A percentile compares a stretch with the other conserved stretches of the same genome.
phyloP scores from a whole-genome alignment of 352 stramenopile species.

The Globisporangium spiculum region DNA sequence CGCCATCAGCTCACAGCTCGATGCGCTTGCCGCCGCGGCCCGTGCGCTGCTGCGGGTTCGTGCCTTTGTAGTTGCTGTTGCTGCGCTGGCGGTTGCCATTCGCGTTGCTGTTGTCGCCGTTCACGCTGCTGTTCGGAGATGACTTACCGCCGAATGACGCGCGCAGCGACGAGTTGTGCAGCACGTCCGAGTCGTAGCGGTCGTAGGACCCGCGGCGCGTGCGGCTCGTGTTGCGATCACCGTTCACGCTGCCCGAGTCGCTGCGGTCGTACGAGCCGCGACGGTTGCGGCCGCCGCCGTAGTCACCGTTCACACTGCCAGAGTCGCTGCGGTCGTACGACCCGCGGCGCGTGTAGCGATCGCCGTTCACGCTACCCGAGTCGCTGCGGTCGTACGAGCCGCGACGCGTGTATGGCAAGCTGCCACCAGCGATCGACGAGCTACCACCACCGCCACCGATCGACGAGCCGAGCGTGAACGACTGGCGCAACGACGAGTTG shows the following conservation, averaged over 20 bases:
- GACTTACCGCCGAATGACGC: slow-evolving; percentile 23
- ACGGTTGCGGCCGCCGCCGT: slow-evolving; percentile 26
- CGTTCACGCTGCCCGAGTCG: slow-evolving; percentile 19
- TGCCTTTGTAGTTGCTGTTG: slow-evolving; percentile 35
- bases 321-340: slow-evolving; percentile 25
- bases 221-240: slow-evolving; percentile 19
- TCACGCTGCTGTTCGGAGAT: slow-evolving; percentile 19
- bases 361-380: slow-evolving; percentile 31
- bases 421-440: slow-evolving; percentile 19
- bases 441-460: slow-evolving; percentile 8
- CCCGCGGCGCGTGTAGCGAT: slow-evolving; percentile 20
- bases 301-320: slow-evolving; percentile 26
- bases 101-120: slow-evolving; percentile 11
- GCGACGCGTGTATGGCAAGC: slow-evolving; percentile 40
- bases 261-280: slow-evolving; percentile 30
- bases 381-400: slow-evolving; percentile 53
- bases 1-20: slow-evolving; percentile 39
- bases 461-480: slow-evolving; percentile 21
- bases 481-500: slow-evolving; percentile 22
- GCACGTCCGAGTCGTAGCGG: slow-evolving; percentile 35
- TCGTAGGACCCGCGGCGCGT: slow-evolving; percentile 66
- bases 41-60: slow-evolving; percentile 51
- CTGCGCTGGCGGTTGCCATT: slow-evolving; percentile 15
- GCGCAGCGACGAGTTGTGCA: slow-evolving; percentile 31
- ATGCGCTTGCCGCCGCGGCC: slow-evolving; percentile 64